A percentile compares a stretch with the other conserved stretches of the same genome.
These are phyloP conservation scores for Dothistroma septosporum DNA, from an alignment of 2,329 filamentous ascomycete species.

Conservation along the genomic window DNA sequence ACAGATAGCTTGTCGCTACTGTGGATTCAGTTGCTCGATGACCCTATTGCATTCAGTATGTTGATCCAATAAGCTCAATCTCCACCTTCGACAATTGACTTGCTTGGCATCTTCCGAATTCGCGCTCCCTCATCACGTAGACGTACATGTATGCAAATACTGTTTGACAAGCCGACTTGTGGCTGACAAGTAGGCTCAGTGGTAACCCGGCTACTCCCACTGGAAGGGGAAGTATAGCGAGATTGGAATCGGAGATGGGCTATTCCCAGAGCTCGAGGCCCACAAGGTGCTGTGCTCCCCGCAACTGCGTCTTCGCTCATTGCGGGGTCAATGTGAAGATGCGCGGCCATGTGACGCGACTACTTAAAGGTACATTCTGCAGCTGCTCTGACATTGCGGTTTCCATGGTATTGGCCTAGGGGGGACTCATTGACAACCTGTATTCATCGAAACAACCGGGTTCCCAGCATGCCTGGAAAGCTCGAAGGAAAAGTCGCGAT, in stretches of 20 bases:
- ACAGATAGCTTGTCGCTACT: too few relatives aligned
- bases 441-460: background rate
- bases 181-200: background rate
- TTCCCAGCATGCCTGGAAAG: conserved; percentile 17
- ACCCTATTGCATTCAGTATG: too few relatives aligned
- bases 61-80: too few relatives aligned
- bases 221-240: background rate
- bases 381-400: background rate
- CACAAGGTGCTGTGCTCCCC: conserved; percentile 1
- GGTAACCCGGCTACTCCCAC: background rate
- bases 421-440: background rate
- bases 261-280: conserved; percentile 4
- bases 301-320: background rate
- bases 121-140: too few relatives aligned
- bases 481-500: conserved; percentile 38
- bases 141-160: background rate
- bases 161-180: background rate
- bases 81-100: too few relatives aligned
- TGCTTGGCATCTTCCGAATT: too few relatives aligned
- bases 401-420: background rate
- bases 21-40: too few relatives aligned
- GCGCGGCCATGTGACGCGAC: background rate
- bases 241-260: background rate
- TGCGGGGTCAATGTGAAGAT: conserved; percentile 4
- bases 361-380: conserved; percentile 3